Base-by-base conservation (phyloP, 2,329 filamentous ascomycete genomes). In the Fusarium brevicatenulatum region DNA sequence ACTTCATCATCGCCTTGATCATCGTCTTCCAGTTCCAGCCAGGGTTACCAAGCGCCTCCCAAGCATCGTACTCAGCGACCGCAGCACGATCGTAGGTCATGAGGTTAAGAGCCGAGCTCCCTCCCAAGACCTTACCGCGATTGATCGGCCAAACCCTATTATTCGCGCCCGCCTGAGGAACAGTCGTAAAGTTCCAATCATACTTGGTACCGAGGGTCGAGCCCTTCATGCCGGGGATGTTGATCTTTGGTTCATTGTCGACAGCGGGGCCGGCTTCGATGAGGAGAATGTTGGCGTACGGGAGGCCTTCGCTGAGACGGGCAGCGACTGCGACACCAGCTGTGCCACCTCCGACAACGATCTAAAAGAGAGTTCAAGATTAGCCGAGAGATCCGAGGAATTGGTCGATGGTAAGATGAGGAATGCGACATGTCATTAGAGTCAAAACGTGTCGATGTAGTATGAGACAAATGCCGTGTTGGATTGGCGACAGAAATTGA, bases 11-110 rank as follows among this genome's bases (percentile, higher is more conserved):
- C 5, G 66, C 66, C 23, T 57, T 68, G 13, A 68, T 68, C 66
- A 68, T 68, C 0, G 64, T 77, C 19, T 79, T 72, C 79, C 82
- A 84, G 3, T 79, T 78, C 83, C 83, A 84, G 0, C 80, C 76
- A 0, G 78, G 70, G 39, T 84, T 84, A 0, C 82, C 82, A 1
- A 84, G 67, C 0, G 76, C 76, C 30, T 80, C 80, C 83, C 83
- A 84, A 5, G 79, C 73, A 53, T 84, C 76, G 42, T 80, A 80
- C 43, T 80, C 79, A 4, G 68, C 62, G 0, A 62, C 60, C 2
- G 79, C 78, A 5, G 78, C 79, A 1, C 78, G 73, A 21, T 79
- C 76, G 43, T 73, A 79, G 28, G 68, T 74, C 79, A 81, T 80
- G 8, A 76, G 77, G 30, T 81, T 81, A 30, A 81, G 70, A 2